Evolutionary conservation across 371 early-diverging fungal genomes (phyloP), one percentile per base, ranked within the genome.

Genomic region (Mucor piriformis): DNA sequence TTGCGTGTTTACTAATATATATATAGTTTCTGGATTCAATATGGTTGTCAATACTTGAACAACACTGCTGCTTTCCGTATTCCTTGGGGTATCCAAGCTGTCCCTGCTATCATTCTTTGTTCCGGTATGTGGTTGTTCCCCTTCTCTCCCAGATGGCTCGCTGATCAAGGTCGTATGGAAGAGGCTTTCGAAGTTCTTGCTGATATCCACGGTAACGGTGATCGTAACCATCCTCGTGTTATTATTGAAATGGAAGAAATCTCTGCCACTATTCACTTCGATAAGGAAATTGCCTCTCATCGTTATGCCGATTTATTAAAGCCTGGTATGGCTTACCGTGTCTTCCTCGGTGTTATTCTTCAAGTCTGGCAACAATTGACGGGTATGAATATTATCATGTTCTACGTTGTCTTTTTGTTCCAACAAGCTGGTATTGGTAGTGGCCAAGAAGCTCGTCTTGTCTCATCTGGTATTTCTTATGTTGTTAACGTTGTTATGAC

Each of bases 1-100:
- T 20, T 16, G n/a, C 6, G 42, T 37, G 29, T 29, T 51, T 43
- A 50, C 18, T 18, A 42, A 42, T 8, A 18, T 18, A 42, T 18
- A 11, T 18, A 18, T 46, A 66, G 66, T 33, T 68, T 68, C 47
- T 68, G 63, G 64, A 63, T 59, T 37, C 68, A 68, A 57, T 68
- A 68, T 49, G 68, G 68, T 34, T 35, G 51, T 48, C 60, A 59
- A 48, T 58, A 51, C 13, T 51, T 59, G 16, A 2, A 33, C 0
- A 63, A 23, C 29, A 59, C 79, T 38, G 79, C 81, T 27, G 76
- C 87, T 33, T 95, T 91, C 89, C 85, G 95, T 54, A 71, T 90
- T 38, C 90, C 94, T 4, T 83, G 94, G 68, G 93, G 84, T 50
- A 61, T 94, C 37, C 96, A 97, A 70, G 70, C 85, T 29, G 77